Percentiles rank a stretch among this genome's conserved stretches.
Conservation (phyloP, 1,284 basidiomycete genomes). For the Cerioporus squamosus region DNA sequence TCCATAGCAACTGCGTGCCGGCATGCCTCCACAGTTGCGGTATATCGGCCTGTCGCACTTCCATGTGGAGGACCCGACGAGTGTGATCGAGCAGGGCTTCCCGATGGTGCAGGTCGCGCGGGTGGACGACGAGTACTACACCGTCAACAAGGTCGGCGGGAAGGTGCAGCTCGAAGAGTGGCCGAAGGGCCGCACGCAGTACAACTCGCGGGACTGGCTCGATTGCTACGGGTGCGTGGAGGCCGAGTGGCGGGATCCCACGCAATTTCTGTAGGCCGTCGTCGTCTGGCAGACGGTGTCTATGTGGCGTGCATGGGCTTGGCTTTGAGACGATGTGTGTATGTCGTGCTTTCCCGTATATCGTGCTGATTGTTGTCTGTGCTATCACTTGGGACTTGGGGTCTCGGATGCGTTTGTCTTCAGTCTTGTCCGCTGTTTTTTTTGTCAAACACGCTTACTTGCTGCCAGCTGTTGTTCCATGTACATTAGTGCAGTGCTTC, state of each 20-base stretch:
- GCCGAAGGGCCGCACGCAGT: conserved; percentile 54
- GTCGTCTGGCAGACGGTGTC: too few species aligned
- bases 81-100: conserved; percentile 60
- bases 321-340: neutral
- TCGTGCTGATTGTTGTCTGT: too few species aligned
- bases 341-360: too few species aligned
- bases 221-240: conserved; percentile 48
- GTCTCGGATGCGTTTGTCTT: neutral
- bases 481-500: neutral
- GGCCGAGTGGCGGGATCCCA: conserved; percentile 36
- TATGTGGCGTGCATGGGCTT: too few species aligned
- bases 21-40: conserved; percentile 56
- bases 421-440: neutral
- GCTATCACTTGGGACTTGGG: too few species aligned
- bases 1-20: conserved; percentile 62
- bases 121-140: conserved; percentile 59
- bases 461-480: neutral
- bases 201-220: conserved; percentile 62
- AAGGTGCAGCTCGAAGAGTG: conserved; percentile 46
- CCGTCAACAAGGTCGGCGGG: conserved; percentile 41
- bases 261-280: conserved; percentile 29
- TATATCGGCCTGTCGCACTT: conserved; percentile 59
- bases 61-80: conserved; percentile 46
- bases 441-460: neutral
- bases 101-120: conserved; percentile 60